These are phyloP conservation scores for Malassezia dermatis DNA, from an alignment of 1,284 basidiomycete species.

Conservation along the genomic window DNA sequence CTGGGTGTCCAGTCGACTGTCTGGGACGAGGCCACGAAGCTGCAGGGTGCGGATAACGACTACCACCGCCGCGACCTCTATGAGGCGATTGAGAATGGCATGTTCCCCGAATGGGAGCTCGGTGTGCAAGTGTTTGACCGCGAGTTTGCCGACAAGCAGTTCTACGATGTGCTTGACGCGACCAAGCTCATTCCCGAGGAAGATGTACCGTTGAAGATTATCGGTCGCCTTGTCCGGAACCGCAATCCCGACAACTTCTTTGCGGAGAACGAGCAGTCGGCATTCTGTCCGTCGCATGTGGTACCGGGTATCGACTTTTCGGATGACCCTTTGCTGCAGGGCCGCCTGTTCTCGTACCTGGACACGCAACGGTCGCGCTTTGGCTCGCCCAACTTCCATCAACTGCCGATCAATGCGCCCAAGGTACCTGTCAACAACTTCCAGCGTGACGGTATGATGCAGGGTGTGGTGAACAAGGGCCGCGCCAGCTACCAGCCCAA, in stretches of 20 bases:
- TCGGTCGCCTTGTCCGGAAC: constrained; percentile 78
- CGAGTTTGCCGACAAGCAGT: constrained; percentile 4
- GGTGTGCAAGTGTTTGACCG: constrained; percentile 10
- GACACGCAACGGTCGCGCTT: constrained; percentile 53
- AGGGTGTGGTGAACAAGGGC: constrained; percentile 16
- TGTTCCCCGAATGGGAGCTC: constrained; percentile 41
- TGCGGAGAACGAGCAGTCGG: constrained; percentile 53
- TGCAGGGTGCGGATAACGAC: constrained; percentile 49
- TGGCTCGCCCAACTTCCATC: constrained; percentile 67
- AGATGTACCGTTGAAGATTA: constrained; percentile 69
- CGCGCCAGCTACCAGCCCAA: constrained; percentile 16
- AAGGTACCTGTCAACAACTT: constrained; percentile 65
- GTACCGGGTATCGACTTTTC: constrained; percentile 78
- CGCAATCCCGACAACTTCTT: constrained; percentile 64
- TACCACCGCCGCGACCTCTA: constrained; percentile 47
- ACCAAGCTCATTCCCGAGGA: constrained; percentile 54
- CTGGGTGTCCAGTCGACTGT: constrained; percentile 48
- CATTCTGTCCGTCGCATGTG: constrained; percentile 74
- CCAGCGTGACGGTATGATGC: constrained; percentile 54
- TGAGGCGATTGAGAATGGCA: constrained; percentile 33
- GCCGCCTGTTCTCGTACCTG: constrained; percentile 78
- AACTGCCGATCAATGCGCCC: constrained; percentile 79
- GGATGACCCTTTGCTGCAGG: constrained; percentile 79
- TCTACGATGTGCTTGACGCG: constrained; percentile 66
- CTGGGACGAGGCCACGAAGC: constrained; percentile 44